Base-by-base conservation (phyloP, 352 stramenopile genomes). In the Globisporangium alternatum region DNA sequence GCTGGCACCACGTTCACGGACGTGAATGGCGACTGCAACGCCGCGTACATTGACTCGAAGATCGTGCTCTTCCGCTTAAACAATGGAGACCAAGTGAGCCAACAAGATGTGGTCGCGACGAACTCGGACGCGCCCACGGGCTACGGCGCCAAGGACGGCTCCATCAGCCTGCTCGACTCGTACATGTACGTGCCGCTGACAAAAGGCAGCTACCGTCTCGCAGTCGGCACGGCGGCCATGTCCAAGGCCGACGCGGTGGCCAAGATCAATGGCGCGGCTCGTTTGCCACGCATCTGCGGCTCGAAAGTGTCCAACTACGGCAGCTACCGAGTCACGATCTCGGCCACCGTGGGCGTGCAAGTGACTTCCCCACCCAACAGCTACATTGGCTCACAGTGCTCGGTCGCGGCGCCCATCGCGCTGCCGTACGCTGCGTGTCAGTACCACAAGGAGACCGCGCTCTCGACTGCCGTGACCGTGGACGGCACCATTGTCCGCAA, bases 311-410 rank as follows among this genome's bases (percentile, higher is more conserved):
- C 80, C 21, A 89, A 86, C 62, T 90, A 88, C 47, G 83, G 83
- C 35, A 92, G 54, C 72, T 90, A 90, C 61, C 72, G 77, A 9
- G 64, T 90, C 13, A 90, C 81, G 0, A 74, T 90, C 63, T 77
- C 69, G 0, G 77, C 76, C 17, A 72, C 62, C 0, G 69, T 67
- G 3, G 59, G 62, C 1, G 63, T 90, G 33, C 69, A 62, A 6
- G 76, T 76, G 15, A 58, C 47, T 12, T 60, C 68, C 1, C 77
- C 77, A 1, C 69, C 68, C 17, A 48, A 48, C 17, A 80, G 62
- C 53, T 90, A 90, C 75, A 90, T 91, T 51, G 83, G 81, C 45
- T 83, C 69, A 28, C 81, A 91, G 37, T 91, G 83, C 62, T 56
- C 64, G 1, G 57, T 68, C 19, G 59, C 67, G 3, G 68, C 70